Evolutionary conservation across 768 basidiomycete genomes (phyloP), one percentile per base, ranked within the genome.

Genomic region (Leccinum fibrillosum): DNA sequence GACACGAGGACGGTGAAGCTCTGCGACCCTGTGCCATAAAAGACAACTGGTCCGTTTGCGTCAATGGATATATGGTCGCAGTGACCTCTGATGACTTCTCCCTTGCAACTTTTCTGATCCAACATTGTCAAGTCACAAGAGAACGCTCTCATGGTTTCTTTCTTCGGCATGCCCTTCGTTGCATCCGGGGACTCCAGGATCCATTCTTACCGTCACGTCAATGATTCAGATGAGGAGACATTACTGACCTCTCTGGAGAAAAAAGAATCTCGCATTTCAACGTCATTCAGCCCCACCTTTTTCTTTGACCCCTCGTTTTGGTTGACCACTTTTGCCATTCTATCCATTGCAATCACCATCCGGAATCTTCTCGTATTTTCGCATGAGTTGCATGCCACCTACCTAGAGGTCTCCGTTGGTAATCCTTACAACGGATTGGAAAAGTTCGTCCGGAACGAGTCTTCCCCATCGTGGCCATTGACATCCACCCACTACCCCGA

Each of bases 381-480:
- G 3, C 67, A 53, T 23, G 57, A 35, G 13, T 42, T 52, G 4
- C 23, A 21, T 25, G 34, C 23, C 47, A 34, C 13, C 28, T 52
- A 47, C 49, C 17, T 63, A 21, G 56, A 67, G 10, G 60, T 58
- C 6, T 47, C 61, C 30, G 26, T 67, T 21, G 56, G 57, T 30
- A 65, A 61, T 17, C 68, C 63, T 21, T 69, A 69, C 44, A 65
- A 55, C 7, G 68, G 68, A 6, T 37, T 70, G 25, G 68, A 65
- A 37, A 68, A 49, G 49, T 53, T 69, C 6, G n/a, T 56, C 17
- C 66, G 68, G 13, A 69, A 69, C n/a, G 60, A 57, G 21, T 68
- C 69, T n/a, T 70, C 68, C 5, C 66, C 66, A 15, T 68, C 54
- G 15, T 69, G 68, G 69, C 68, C 68, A 5, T 59, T 69, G 35